Base-by-base conservation (phyloP, 257 asterid genomes). In the Solanum medicagineum region DNA sequence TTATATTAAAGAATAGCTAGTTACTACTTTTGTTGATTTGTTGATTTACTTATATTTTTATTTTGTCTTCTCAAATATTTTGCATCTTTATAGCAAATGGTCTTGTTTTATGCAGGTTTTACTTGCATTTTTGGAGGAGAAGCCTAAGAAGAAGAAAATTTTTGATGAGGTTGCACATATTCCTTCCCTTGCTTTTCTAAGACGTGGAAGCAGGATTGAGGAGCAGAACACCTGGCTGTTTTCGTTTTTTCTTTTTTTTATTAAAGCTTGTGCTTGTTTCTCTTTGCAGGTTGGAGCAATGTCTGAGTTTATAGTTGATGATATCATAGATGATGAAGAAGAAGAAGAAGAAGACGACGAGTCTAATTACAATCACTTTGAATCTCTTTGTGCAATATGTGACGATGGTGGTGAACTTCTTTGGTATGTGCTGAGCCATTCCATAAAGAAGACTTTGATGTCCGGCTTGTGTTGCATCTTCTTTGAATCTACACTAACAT, bases 341-440 rank as follows among this genome's bases (percentile, higher is more conserved):
- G 92, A 87, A 79, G 94, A 86, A 53, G 87, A 79, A 24, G 85
- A 90, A 32, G 94, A 89, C n/a, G 91, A 85, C 59, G 93, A 89
- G 17, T 42, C 80, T 54, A 91, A 86, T 57, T 91, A 89, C 80
- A 94, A 93, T 79, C 85, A 90, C 63, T 93, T 90, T 42, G 98
- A 93, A 85, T 84, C 86, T 65, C 92, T 94, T 14, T 94, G 99
- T 70, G 94, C 98, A 40, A 89, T 95, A 66, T 95, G 98, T 90
- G 97, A 93, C 47, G 93, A 94, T 80, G 95, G 98, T 24, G 97
- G 98, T 62, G 83, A 88, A 65, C 71, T 94, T 81, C 81, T 85
- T 14, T 83, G 93, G 98, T 93, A 90, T 65, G 93, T 80, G 16
- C 65, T 8, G 19, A 53, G 49, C 16, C 83, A 22, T 53, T 26